Conservation (phyloP, 768 basidiomycete genomes). For the Favolaschia claudopus region DNA sequence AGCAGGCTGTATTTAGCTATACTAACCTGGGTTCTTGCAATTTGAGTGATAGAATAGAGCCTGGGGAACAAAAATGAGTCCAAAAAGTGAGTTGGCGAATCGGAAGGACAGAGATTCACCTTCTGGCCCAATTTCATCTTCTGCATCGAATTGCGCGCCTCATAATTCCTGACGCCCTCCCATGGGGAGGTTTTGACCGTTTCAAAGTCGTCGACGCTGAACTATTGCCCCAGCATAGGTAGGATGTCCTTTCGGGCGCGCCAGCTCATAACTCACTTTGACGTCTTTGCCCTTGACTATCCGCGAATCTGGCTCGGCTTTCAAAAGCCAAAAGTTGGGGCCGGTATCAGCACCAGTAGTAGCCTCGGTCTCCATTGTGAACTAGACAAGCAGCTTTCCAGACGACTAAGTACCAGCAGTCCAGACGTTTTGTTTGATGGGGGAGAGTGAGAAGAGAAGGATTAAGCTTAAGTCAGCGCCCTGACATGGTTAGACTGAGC, state of each 20-base stretch:
- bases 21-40: slow-evolving; percentile 79
- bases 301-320: slow-evolving; percentile 87
- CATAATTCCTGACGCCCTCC: slow-evolving; percentile 89
- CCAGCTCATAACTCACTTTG: slow-evolving; percentile 52
- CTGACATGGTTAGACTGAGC: too few species aligned
- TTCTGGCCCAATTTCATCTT: slow-evolving; percentile 80
- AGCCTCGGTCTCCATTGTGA: slow-evolving; percentile 3
- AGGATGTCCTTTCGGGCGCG: background rate
- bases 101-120: slow-evolving; percentile 47
- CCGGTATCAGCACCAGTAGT: too few species aligned
- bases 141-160: slow-evolving; percentile 85
- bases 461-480: too few species aligned
- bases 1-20: background rate
- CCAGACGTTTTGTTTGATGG: background rate
- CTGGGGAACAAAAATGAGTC: slow-evolving; percentile 46
- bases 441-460: too few species aligned
- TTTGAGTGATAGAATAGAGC: slow-evolving; percentile 90
- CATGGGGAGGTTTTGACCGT: slow-evolving; percentile 71
- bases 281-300: slow-evolving; percentile 89
- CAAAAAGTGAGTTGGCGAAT: background rate
- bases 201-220: slow-evolving; percentile 89
- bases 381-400: background rate
- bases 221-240: slow-evolving; percentile 48
- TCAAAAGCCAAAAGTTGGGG: slow-evolving; percentile 72
- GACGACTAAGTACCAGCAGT: background rate